phyloP scores from a whole-genome alignment of 129 eudicot genomes.

The Rutidosis leptorrhynchoides region DNA sequence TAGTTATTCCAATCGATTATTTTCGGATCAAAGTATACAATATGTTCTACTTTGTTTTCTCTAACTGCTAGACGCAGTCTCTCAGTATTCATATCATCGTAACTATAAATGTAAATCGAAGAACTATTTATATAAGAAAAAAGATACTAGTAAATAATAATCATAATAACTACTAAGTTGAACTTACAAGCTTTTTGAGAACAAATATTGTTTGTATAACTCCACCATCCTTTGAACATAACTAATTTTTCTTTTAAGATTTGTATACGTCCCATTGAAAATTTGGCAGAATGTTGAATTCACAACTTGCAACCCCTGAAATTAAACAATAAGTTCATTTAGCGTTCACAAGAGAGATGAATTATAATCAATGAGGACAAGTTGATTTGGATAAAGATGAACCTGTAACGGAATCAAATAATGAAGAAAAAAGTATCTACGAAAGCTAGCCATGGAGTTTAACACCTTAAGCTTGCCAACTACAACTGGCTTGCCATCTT shows the following conservation, averaged over 20 bases:
- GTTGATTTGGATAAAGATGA: not conserved
- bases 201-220: slow-evolving; percentile 52
- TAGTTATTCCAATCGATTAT: slow-evolving; percentile 67
- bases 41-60: slow-evolving; percentile 42
- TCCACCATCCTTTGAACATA: slow-evolving; percentile 38
- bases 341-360: not conserved
- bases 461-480: slow-evolving; percentile 32
- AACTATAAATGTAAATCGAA: slow-evolving; percentile 35
- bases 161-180: not conserved
- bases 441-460: slow-evolving; percentile 47
- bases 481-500: slow-evolving; percentile 40
- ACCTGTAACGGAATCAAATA: slow-evolving; percentile 52
- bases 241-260: slow-evolving; percentile 35
- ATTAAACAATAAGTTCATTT: not conserved
- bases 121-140: not conserved
- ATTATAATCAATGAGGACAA: not conserved
- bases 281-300: slow-evolving; percentile 33
- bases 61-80: slow-evolving; percentile 51
- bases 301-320: slow-evolving; percentile 30
- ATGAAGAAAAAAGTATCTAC: slow-evolving; percentile 35
- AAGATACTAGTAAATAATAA: not conserved
- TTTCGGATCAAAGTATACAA: slow-evolving; percentile 77
- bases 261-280: slow-evolving; percentile 20
- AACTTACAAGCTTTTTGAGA: slow-evolving; percentile 54
- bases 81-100: slow-evolving; percentile 76